phyloP scores from a whole-genome alignment of 2,329 filamentous ascomycete genomes.

The Colletotrichum sidae region DNA sequence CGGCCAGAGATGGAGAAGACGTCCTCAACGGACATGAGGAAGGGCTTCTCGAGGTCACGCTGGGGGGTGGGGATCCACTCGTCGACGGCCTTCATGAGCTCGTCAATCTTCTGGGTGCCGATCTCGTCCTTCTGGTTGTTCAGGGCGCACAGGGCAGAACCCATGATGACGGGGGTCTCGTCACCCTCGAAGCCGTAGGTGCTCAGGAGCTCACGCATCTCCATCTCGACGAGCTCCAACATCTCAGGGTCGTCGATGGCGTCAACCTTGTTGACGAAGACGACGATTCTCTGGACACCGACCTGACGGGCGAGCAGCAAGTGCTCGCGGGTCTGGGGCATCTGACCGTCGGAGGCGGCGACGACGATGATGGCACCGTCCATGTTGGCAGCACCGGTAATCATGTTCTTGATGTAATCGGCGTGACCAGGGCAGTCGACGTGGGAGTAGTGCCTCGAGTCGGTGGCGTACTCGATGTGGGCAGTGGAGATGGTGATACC shows the following conservation, averaged over 20 bases:
- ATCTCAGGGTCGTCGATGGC: conserved; percentile 98
- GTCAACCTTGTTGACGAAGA: conserved; percentile 99
- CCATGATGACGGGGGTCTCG: conserved; percentile 96
- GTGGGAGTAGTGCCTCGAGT: conserved; percentile 96
- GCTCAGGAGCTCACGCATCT: conserved; percentile 96
- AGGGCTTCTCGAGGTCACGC: conserved; percentile 97
- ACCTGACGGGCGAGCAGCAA: conserved; percentile 97
- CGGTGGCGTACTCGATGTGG: conserved; percentile 98
- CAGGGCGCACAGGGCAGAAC: conserved; percentile 93
- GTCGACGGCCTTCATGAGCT: conserved; percentile 90
- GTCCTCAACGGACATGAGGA: conserved; percentile 98
- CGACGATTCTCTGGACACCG: conserved; percentile 96
- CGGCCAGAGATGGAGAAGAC: conserved; percentile 91
- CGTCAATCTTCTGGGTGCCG: conserved; percentile 87
- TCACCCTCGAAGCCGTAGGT: conserved; percentile 98
- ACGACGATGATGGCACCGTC: conserved; percentile 99
- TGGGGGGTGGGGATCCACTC: conserved; percentile 95
- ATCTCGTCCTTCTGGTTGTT: conserved; percentile 90
- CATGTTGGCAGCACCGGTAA: conserved; percentile 99
- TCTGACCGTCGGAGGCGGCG: conserved; percentile 97
- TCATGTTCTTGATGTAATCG: conserved; percentile 99
- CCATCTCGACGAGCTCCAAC: conserved; percentile 99
- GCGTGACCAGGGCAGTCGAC: conserved; percentile 99
- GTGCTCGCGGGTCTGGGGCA: conserved; percentile 99
- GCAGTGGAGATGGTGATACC: conserved; percentile 99